Evolutionary conservation across 352 stramenopile genomes (phyloP).

Genomic region (Pythium angustatum): DNA sequence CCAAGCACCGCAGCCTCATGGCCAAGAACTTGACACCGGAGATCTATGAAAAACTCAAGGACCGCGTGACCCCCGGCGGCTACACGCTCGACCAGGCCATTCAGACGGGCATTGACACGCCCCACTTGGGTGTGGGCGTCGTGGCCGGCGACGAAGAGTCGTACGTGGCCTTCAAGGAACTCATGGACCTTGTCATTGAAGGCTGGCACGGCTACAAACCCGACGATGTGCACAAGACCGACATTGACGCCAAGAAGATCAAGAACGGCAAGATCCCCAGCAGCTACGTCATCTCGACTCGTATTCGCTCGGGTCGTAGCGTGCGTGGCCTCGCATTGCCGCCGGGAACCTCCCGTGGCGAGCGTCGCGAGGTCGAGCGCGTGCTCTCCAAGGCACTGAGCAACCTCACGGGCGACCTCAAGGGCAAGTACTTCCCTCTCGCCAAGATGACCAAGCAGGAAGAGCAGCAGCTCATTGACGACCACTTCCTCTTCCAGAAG

Average conservation of each 20-base stretch:
- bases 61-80: conserved; percentile 63
- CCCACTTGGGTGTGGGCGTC: conserved; percentile 80
- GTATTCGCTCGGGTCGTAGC: conserved; percentile 90
- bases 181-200: conserved; percentile 86
- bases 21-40: conserved; percentile 66
- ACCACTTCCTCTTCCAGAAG: conserved; percentile 94
- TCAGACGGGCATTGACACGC: conserved; percentile 83
- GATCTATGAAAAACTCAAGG: conserved; percentile 70
- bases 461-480: conserved; percentile 89
- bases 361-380: conserved; percentile 82
- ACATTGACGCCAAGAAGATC: conserved; percentile 82
- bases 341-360: conserved; percentile 84
- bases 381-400: conserved; percentile 83
- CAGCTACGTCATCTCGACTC: conserved; percentile 90
- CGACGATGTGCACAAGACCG: conserved; percentile 71
- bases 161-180: conserved; percentile 79
- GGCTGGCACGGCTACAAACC: conserved; percentile 86
- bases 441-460: conserved; percentile 90
- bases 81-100: conserved; percentile 88
- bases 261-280: conserved; percentile 63
- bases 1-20: conserved; percentile 75
- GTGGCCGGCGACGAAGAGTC: conserved; percentile 86
- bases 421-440: conserved; percentile 89
- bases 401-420: conserved; percentile 71
- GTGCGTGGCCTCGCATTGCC: conserved; percentile 89